Base-by-base conservation (phyloP, 2,329 filamentous ascomycete species). In the Curvularia verruculosa region DNA sequence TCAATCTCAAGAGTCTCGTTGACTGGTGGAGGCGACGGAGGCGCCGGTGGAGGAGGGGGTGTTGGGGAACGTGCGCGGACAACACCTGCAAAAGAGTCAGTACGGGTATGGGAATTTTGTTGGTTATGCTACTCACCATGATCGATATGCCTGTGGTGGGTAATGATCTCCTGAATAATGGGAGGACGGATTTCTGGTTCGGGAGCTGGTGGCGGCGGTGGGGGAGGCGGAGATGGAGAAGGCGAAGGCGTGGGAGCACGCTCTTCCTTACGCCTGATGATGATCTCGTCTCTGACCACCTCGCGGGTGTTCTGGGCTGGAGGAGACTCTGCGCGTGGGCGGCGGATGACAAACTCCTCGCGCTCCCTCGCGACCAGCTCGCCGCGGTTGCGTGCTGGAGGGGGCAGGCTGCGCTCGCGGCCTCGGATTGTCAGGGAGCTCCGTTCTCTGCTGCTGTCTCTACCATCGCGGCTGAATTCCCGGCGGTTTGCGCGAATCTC, bases 131-230 rank as follows among this genome's bases (percentile, higher is more conserved):
- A 75, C 86, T 73, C 81, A 91, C 90, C 92, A 77, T 96, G 91
- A 71, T 96, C 90, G 66, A 96, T 89, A 71, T 94, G 90, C 56
- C 88, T 85, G 73, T 95, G 94, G 77, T 95, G 91, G 0, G 91
- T 96, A 64, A 96, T 93, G 56, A 96, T 87, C 72, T 96, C 91
- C 70, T 94, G 87, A 76, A 94, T 90, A 66, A 96, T 91, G 0
- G 89, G 89, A 31, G 92, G 92, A 19, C 88, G 87, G 40, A 87
- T 84, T 67, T 95, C 88, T 43, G 89, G 83, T 61, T 84, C 83
- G 28, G 86, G 87, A 43, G 84, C 82, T 45, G 79, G 79, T 31
- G 79, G 76, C 36, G 78, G 78, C 37, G 77, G 78, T 40, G 78
- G 77, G 41, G 80, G 79, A 26, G 75, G 72, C 8, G 79, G 77